Conservation (phyloP, 116 monocot species). For the Thalassia testudinum region DNA sequence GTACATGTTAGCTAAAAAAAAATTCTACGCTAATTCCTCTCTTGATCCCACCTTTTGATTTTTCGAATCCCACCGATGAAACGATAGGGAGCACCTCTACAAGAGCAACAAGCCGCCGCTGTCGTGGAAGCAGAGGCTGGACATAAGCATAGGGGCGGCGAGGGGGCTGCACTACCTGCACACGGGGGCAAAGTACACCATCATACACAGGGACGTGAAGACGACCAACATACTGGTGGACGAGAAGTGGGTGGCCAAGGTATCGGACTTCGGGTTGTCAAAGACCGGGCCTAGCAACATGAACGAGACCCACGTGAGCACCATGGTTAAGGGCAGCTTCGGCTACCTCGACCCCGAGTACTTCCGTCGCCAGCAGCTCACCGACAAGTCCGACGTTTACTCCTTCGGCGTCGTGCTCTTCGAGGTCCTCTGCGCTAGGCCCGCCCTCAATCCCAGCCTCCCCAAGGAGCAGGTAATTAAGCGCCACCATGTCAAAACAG, state of each 20-base stretch:
- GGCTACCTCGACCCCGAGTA: constrained; percentile 92
- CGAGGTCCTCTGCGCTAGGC: constrained; percentile 61
- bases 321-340: constrained; percentile 91
- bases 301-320: constrained; percentile 82
- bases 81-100: constrained; percentile 91
- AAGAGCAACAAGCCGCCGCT: constrained; percentile 43
- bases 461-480: constrained; percentile 65
- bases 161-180: constrained; percentile 89
- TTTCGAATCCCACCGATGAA: no score
- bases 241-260: constrained; percentile 81
- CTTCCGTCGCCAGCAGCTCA: constrained; percentile 76
- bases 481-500: no score
- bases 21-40: no score
- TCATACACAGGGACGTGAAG: constrained; percentile 92
- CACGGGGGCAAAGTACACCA: constrained; percentile 93
- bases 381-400: constrained; percentile 87
- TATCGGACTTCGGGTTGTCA: constrained; percentile 90
- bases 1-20: no score
- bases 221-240: constrained; percentile 91
- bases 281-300: constrained; percentile 45
- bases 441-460: constrained; percentile 55
- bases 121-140: constrained; percentile 66
- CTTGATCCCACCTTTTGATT: no score
- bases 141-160: constrained; percentile 79
- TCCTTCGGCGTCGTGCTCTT: constrained; percentile 90